Conservation (phyloP, 2,329 filamentous ascomycete genomes). For the Curvularia eragrostidis region DNA sequence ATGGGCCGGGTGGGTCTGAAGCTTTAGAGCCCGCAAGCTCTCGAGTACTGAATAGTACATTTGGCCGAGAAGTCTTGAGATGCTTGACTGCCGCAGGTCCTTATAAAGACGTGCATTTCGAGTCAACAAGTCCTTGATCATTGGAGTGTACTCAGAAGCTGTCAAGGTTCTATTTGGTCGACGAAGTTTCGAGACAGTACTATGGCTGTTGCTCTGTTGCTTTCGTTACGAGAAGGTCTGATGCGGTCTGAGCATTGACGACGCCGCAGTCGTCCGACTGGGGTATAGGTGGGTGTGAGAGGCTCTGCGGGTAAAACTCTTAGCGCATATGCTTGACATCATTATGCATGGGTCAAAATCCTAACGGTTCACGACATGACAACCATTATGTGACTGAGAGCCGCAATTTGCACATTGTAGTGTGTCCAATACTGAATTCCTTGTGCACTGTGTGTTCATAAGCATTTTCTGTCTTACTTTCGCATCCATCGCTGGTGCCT, state of each 20-base stretch:
- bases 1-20: conserved; percentile 8
- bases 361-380: conserved; percentile 9
- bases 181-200: not conserved
- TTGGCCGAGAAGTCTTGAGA: conserved; percentile 3
- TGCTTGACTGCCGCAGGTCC: not conserved
- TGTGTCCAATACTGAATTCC: not conserved
- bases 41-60: conserved; percentile 2
- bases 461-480: no score
- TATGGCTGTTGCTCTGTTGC: not conserved
- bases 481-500: no score
- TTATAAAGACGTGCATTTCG: not conserved
- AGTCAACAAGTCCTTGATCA: not conserved
- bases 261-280: conserved; percentile 12
- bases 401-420: not conserved
- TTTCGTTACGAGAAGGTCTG: not conserved
- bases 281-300: conserved; percentile 11
- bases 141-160: not conserved
- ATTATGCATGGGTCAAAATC: conserved; percentile 8
- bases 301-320: conserved; percentile 18
- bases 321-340: conserved; percentile 10
- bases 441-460: no score
- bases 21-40: conserved; percentile 2
- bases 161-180: not conserved
- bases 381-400: not conserved
- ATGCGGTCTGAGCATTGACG: conserved; percentile 2